Base-by-base conservation (phyloP, 2,329 filamentous ascomycete species). In the Arthrocladium fulminans region DNA sequence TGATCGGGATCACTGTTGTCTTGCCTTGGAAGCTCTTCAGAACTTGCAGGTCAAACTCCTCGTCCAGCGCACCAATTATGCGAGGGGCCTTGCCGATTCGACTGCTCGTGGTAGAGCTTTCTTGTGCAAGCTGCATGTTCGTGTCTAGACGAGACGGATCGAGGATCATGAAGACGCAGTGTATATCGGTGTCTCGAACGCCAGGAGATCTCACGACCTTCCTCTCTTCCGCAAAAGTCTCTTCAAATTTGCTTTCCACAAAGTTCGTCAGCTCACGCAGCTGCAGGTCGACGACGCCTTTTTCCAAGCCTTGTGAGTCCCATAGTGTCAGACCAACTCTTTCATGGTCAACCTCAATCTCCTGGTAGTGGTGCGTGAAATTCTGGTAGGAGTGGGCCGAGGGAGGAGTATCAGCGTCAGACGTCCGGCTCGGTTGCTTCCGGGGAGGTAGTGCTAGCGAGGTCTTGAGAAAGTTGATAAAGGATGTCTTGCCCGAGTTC, bases 171-270 rank as follows among this genome's bases (percentile, higher is more conserved):
- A 98, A 95, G 47, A 88, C 88, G 57, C 88, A 94, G 65, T 98
- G 92, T 56, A 98, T 95, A 66, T 98, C 92, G 44, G 90, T 96
- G 71, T 98, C 92, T 64, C 88, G 86, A 55, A 87, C 85, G 48
- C 89, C 90, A 22, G 92, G 90, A 46, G 89, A 88, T 60, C 92
- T 85, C 53, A 96, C 76, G 40, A 98, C 89, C 73, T 96, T 97
- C 77, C 94, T 94, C 72, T 98, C 92, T 69, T 98, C 92, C 42
- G 81, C 81, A 64, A 98, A 94, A 0, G 92, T 97, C 62, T 98
- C 92, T 65, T 98, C 90, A 59, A 98, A 98, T 67, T 97, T 97
- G 73, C 85, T 90, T 73, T 98, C 92, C 51, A 98, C 73, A 70
- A 98, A 98, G 7, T 84, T 77, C 27, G 85, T 83, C 73, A 97